Percentiles rank a stretch among this genome's conserved stretches.
These are phyloP conservation scores for Oryza meyeriana DNA, from an alignment of 176 grass and related monocot species.

Conservation along the genomic window DNA sequence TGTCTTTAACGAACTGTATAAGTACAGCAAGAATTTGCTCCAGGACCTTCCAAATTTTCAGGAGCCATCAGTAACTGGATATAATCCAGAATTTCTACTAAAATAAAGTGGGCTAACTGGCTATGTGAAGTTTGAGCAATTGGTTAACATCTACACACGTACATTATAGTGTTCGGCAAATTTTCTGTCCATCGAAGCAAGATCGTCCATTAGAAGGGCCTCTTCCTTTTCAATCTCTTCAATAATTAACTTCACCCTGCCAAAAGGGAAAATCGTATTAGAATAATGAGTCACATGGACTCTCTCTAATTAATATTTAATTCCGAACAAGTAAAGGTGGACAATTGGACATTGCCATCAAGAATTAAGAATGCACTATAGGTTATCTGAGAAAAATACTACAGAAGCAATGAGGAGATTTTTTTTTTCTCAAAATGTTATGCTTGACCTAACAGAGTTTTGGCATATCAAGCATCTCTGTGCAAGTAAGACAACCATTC, in stretches of 20 bases:
- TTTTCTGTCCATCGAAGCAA: conserved; percentile 97
- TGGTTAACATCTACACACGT: conserved; percentile 11
- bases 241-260: conserved; percentile 87
- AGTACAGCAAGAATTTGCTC: conserved; percentile 98
- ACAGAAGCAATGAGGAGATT: neutral
- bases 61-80: conserved; percentile 2
- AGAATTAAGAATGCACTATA: neutral
- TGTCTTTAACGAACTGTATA: conserved; percentile 94
- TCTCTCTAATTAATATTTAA: neutral
- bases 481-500: conserved; percentile 3
- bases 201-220: conserved; percentile 74
- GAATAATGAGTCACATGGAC: neutral
- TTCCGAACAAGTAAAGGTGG: conserved; percentile 28
- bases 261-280: conserved; percentile 22
- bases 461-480: neutral
- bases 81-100: conserved; percentile 2
- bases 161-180: conserved; percentile 98
- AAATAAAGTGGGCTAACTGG: neutral
- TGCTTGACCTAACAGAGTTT: neutral
- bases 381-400: neutral
- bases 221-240: conserved; percentile 96
- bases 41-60: conserved; percentile 59
- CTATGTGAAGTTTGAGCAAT: neutral
- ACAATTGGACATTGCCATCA: neutral
- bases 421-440: neutral